Base-by-base conservation (phyloP, 495 filamentous ascomycete species). In the Lasiosphaeria ovina region DNA sequence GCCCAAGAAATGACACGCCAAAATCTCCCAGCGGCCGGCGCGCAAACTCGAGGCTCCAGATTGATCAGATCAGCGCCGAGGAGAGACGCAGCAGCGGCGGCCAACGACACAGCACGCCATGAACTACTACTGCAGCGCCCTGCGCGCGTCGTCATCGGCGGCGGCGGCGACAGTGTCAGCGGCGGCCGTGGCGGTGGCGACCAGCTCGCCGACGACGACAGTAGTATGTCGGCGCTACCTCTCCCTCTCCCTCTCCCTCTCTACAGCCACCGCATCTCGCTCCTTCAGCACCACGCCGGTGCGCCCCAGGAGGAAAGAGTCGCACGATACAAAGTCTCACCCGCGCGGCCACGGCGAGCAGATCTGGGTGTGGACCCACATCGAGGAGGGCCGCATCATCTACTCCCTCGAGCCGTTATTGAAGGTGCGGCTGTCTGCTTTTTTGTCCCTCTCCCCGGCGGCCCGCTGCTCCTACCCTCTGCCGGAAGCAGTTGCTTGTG, bases 281-380 rank as follows among this genome's bases (percentile, higher is more conserved):
- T 50, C 47, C n/a, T 24, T 24, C 47, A n/a, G 45, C 57, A 31
- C 47, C 57, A 24, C 10, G 16, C 24, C 44, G 44, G 44, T 36
- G 31, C 40, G 17, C n/a, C 51, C 24, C 58, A 56, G 35, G 16
- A 54, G 34, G 16, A 57, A 60, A 33, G 38, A 40, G 58, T 35
- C 24, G 17, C 34, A 42, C n/a, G 32, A 59, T 10, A 50, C 34
- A 40, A n/a, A 11, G 44, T 47, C 44, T 3, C 59, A 52, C 31
- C 61, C 61, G 8, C 42, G 78, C 83, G 71, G 88, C 85, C 74
- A 86, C 77, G 72, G 76, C 59, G 73, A 77, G 69, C 79, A 89
- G 68, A 89, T 98, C 76, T 98, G 85, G 76, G 80, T 91, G 70
- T 96, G 88, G 76, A 83, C 83, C 72, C 87, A 98, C 73, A 80